These are phyloP conservation scores for Cornus florida DNA, from an alignment of 148 eudicot genomes.

Conservation along the genomic window DNA sequence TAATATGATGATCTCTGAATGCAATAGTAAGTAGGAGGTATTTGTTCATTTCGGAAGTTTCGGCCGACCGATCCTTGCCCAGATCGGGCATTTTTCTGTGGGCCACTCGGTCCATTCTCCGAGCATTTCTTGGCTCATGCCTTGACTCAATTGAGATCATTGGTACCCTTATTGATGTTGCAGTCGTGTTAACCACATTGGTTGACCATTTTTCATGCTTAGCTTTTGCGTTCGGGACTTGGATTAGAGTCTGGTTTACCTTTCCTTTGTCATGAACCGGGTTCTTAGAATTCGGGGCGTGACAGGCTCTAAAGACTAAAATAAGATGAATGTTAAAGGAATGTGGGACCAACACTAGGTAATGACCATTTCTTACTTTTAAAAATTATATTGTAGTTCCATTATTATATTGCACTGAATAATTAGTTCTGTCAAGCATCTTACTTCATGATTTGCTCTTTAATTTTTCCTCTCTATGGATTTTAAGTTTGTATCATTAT, in stretches of 20 bases:
- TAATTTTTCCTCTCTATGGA: not conserved
- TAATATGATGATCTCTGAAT: not conserved
- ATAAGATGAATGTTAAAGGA: slow-evolving; percentile 1
- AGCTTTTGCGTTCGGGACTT: too few relatives aligned
- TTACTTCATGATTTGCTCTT: not conserved
- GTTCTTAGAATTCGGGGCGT: too few relatives aligned
- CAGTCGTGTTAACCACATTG: too few relatives aligned
- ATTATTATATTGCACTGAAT: not conserved
- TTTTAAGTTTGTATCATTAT: not conserved
- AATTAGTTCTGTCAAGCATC: slow-evolving; percentile 8
- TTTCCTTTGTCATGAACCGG: too few relatives aligned
- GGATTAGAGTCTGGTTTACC: too few relatives aligned
- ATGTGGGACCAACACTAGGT: not conserved
- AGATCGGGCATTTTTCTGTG: too few relatives aligned
- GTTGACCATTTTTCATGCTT: too few relatives aligned
- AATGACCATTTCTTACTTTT: not conserved
- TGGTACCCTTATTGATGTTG: too few relatives aligned
- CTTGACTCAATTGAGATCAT: too few relatives aligned
- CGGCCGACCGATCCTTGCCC: too few relatives aligned
- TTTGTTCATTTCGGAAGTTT: not conserved
- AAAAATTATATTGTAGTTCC: not conserved
- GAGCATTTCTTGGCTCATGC: too few relatives aligned
- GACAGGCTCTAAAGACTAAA: not conserved
- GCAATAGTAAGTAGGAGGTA: not conserved
- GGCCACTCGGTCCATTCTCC: too few relatives aligned